Conservation (phyloP, 2,329 filamentous ascomycete genomes). For the Fusarium bulbicola region DNA sequence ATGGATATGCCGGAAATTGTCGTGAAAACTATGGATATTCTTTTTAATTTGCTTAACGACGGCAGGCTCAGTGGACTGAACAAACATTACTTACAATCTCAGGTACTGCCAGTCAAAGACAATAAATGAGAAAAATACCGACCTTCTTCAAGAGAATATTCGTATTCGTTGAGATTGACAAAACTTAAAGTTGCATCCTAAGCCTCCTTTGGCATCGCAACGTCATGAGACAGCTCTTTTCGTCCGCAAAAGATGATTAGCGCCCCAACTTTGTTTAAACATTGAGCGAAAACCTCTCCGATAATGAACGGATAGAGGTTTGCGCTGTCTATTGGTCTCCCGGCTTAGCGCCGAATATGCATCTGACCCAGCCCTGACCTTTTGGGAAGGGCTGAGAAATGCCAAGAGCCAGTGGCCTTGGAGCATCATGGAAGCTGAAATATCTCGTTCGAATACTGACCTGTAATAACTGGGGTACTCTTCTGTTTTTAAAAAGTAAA, state of each 20-base stretch:
- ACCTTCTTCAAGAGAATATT: not conserved
- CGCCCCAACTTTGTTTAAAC: not conserved
- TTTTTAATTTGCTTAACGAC: not conserved
- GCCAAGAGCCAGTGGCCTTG: not conserved
- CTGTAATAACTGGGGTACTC: not conserved
- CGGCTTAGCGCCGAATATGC: not conserved
- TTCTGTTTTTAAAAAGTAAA: not conserved
- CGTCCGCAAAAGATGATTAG: not conserved
- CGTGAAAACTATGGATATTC: no score
- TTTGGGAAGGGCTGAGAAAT: not conserved
- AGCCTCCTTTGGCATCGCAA: not conserved
- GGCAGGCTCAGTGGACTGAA: not conserved
- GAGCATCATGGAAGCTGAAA: not conserved
- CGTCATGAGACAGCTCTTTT: not conserved
- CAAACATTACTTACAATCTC: not conserved
- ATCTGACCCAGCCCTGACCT: not conserved
- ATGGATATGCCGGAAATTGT: no score
- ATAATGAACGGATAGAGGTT: not conserved
- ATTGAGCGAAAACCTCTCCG: not conserved
- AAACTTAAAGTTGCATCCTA: not conserved
- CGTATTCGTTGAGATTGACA: not conserved
- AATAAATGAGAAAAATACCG: no score
- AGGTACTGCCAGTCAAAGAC: no score
- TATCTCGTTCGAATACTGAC: fast-evolving
- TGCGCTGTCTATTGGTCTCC: not conserved